Conservation (phyloP, 345 rosid species). For the Clarkia xantiana region DNA sequence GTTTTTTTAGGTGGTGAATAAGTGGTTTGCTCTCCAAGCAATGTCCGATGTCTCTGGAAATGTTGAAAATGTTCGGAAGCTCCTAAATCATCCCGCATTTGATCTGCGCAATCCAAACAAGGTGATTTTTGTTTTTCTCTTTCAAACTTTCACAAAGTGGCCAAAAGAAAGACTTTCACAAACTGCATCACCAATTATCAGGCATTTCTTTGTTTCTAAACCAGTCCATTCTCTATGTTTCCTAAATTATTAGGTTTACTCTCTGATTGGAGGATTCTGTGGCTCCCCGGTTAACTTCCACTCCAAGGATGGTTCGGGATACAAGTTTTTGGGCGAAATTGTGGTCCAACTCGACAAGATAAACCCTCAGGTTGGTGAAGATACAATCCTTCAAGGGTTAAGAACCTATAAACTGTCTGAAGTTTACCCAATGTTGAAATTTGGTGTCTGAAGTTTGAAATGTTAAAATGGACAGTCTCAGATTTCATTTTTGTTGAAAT, state of each 20-base stretch:
- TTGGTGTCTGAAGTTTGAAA: no score
- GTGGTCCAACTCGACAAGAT: slow-evolving; percentile 81
- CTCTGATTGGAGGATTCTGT: slow-evolving; percentile 76
- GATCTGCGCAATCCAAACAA: slow-evolving; percentile 90
- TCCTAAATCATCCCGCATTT: slow-evolving; percentile 68
- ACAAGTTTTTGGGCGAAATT: slow-evolving; percentile 82
- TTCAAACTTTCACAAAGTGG: neutral
- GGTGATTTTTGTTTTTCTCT: slow-evolving; percentile 17
- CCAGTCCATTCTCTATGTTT: neutral
- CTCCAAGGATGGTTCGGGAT: slow-evolving; percentile 93
- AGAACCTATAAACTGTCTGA: no score
- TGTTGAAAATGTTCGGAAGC: slow-evolving; percentile 65
- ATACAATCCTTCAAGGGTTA: no score
- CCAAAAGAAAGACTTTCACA: no score
- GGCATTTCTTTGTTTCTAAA: neutral
- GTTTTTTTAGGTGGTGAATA: slow-evolving; percentile 67
- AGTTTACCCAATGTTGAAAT: no score
- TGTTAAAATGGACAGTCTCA: no score
- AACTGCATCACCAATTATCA: no score
- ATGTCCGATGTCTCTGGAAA: slow-evolving; percentile 71
- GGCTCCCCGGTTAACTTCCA: slow-evolving; percentile 87
- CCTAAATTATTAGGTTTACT: slow-evolving; percentile 39
- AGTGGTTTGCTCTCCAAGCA: slow-evolving; percentile 96
- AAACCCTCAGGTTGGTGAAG: slow-evolving; percentile 61
- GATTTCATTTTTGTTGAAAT: no score